Evolutionary conservation across 148 eudicot genomes (phyloP), one percentile per base, ranked within the genome.

Genomic region (Dianthus caryophyllus): DNA sequence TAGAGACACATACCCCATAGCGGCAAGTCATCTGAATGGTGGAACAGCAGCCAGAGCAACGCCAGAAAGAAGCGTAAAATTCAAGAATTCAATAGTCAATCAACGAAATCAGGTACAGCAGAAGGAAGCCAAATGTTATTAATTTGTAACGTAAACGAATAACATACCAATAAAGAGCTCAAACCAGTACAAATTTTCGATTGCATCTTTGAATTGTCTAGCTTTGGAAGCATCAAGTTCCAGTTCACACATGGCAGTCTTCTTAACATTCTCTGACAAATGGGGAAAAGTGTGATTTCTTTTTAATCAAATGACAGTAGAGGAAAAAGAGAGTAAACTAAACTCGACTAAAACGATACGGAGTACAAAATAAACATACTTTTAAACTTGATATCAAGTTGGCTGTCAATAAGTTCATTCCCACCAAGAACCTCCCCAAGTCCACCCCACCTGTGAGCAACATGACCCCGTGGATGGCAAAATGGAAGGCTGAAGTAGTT

Each of bases 351-450:
- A 24, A 25, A n/a, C n/a, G n/a, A n/a, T n/a, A 61, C 48, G 38
- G 29, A 21, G 16, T 51, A 38, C 36, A 52, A 52, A 50, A 0
- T 56, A n/a, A n/a, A 78, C 86, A 49, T 81, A 93, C 98, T 93
- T 79, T 24, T 74, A 74, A 81, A 93, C 73, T 85, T 93, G 27
- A 93, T 78, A 44, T 79, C 85, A 56, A 89, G 81, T 69, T 81
- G 88, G 80, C 98, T 85, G 78, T 93, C 95, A 73, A 93, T 90
- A 64, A 93, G 91, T 78, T 93, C 98, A 81, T 93, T 93, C 64
- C 98, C 98, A 59, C 98, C 98, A 44, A 93, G 79, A 68, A 93
- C 98, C 81, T 93, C 98, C 62, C 98, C 98, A 38, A 93, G 96
- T 65, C 98, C 96, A 70, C 98, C 96, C 98, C 98, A 93, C 68